Evolutionary conservation across 345 rosid genomes (phyloP), one percentile per base, ranked within the genome.

Genomic region (Acer negundo): DNA sequence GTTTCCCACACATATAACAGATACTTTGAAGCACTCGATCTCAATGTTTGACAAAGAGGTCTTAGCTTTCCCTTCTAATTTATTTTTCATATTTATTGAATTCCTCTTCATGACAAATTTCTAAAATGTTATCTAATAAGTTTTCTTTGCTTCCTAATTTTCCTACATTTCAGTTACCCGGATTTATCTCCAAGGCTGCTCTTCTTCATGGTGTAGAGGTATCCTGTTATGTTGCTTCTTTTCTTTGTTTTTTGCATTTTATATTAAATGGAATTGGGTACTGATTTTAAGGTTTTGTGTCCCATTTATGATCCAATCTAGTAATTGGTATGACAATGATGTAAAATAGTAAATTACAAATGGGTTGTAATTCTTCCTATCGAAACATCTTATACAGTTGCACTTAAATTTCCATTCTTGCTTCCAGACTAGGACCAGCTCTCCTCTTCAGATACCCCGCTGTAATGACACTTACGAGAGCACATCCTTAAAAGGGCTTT

Each of bases 121-220:
- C 56, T 42, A 2, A 26, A 69, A 26, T 22, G 72, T 69, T 28
- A 56, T 75, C 31, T 7, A 49, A 66, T 70, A 66, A 64, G 7
- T 68, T 77, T 75, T 31, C 51, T 9, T 23, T 77, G 71, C 58
- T 72, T 38, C 35, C 59, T 76, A 75, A 72, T 78, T 26, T 49
- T 58, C 73, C 65, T 77, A 80, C 65, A 73, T 84, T 82, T 40
- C 92, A 95, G 98, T 82, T 95, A 79, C 94, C 98, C 26, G 98
- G 99, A 80, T 93, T 92, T 81, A 88, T 93, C 80, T 86, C 98
- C 56, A 82, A 87, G 70, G 92, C 90, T 22, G 99, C 94, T 73
- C 95, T 95, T 79, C 99, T 95, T 80, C 98, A 93, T 46, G 98
- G 98, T 7, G 98, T 90, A 70, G 99, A 95, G 98, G 99, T 95